A percentile compares a stretch with the other conserved stretches of the same genome.
These are phyloP conservation scores for Physocladia obscura DNA, from an alignment of 192 early-diverging fungal species.

Conservation along the genomic window DNA sequence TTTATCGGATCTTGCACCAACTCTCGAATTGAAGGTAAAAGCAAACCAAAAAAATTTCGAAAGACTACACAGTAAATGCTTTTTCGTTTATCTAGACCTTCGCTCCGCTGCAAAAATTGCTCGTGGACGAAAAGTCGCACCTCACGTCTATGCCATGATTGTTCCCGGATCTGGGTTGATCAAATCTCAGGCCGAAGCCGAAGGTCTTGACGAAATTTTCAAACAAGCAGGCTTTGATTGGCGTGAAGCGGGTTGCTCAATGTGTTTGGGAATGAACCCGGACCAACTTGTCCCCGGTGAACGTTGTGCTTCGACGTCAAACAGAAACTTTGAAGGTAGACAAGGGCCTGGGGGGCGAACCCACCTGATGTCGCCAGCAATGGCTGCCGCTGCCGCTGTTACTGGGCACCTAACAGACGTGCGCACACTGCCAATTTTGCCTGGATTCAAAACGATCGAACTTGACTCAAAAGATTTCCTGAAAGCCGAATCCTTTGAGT, in stretches of 20 bases:
- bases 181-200: conserved; percentile 69
- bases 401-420: conserved; percentile 64
- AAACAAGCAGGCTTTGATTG: conserved; percentile 72
- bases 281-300: conserved; percentile 68
- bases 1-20: conserved; percentile 77
- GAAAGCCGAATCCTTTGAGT: conserved; percentile 37
- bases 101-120: conserved; percentile 62
- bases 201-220: conserved; percentile 68
- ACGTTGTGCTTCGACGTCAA: conserved; percentile 71
- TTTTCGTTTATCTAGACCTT: conserved; percentile 39
- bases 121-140: conserved; percentile 57
- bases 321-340: conserved; percentile 73
- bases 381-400: conserved; percentile 72
- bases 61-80: no score
- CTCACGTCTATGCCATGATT: conserved; percentile 63
- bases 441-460: conserved; percentile 33
- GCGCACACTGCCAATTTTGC: conserved; percentile 37
- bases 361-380: conserved; percentile 63
- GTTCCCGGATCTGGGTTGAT: conserved; percentile 73
- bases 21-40: conserved; percentile 68
- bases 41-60: no score
- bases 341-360: conserved; percentile 69
- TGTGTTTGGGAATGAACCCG: conserved; percentile 76
- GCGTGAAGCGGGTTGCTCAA: conserved; percentile 70
- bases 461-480: conserved; percentile 40